Evolutionary conservation across 768 basidiomycete genomes (phyloP).

Genomic region (Russula brevipes): DNA sequence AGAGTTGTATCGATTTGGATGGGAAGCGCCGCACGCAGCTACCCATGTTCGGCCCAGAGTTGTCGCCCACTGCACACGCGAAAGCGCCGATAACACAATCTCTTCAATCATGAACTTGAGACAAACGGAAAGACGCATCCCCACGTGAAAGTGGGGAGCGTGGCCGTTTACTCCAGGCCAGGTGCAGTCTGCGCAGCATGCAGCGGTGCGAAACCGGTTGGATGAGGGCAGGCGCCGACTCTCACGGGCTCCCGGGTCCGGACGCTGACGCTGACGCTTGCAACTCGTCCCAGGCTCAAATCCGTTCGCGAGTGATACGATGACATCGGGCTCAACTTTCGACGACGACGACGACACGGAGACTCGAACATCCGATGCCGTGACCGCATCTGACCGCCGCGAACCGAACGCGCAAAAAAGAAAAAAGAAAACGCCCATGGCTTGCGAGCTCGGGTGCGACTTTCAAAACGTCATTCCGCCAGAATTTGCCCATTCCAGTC

Average conservation of each 20-base stretch:
- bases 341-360: not conserved
- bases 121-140: not conserved
- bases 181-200: not conserved
- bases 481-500: not conserved
- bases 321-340: not conserved
- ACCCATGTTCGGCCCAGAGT: not conserved
- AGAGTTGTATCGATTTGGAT: not conserved
- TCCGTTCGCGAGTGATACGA: not conserved
- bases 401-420: not conserved
- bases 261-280: not conserved
- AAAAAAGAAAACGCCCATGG: too few species aligned
- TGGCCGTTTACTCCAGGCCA: not conserved
- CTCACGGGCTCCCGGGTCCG: not conserved
- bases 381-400: not conserved
- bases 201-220: not conserved
- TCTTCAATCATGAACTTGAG: not conserved
- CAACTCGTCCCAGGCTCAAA: not conserved
- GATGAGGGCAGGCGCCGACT: conserved; percentile 11
- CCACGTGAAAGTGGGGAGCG: conserved; percentile 7
- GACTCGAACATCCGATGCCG: not conserved
- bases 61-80: not conserved
- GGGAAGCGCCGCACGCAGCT: not conserved
- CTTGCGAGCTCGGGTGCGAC: not conserved
- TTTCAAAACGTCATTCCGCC: not conserved
- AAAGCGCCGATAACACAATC: not conserved